Evolutionary conservation across 2,329 filamentous ascomycete species (phyloP).

Genomic region (Sporothrix variecibatus): DNA sequence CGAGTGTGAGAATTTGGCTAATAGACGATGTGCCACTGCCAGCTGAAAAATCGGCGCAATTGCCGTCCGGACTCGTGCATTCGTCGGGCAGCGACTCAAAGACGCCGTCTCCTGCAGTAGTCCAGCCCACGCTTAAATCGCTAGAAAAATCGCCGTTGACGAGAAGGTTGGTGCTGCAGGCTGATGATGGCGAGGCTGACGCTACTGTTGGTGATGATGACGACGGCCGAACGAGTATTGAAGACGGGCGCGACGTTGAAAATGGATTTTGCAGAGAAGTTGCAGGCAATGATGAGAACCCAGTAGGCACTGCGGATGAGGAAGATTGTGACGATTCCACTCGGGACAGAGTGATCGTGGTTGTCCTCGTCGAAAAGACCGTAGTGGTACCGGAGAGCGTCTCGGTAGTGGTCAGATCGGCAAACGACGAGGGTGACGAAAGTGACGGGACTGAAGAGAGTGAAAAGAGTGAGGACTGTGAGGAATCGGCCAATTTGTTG

Average conservation of each 20-base stretch:
- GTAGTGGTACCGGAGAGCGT: neutral
- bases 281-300: neutral
- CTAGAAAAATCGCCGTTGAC: neutral
- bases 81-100: neutral
- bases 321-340: neutral
- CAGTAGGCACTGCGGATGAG: neutral
- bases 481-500: neutral
- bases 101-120: neutral
- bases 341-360: neutral
- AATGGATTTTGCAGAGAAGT: neutral
- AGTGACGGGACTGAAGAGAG: neutral
- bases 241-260: neutral
- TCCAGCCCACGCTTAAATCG: neutral
- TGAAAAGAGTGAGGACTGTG: neutral
- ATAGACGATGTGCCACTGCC: neutral
- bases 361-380: neutral
- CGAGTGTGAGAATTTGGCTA: neutral
- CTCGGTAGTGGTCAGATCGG: neutral
- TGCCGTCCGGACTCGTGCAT: neutral
- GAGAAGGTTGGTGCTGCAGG: neutral
- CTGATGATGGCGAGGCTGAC: neutral
- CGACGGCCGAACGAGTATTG: no score
- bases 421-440: neutral
- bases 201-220: neutral
- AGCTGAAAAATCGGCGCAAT: neutral